Evolutionary conservation across 768 basidiomycete species (phyloP), one percentile per base, ranked within the genome.

Genomic region (Tricholoma matsutake): DNA sequence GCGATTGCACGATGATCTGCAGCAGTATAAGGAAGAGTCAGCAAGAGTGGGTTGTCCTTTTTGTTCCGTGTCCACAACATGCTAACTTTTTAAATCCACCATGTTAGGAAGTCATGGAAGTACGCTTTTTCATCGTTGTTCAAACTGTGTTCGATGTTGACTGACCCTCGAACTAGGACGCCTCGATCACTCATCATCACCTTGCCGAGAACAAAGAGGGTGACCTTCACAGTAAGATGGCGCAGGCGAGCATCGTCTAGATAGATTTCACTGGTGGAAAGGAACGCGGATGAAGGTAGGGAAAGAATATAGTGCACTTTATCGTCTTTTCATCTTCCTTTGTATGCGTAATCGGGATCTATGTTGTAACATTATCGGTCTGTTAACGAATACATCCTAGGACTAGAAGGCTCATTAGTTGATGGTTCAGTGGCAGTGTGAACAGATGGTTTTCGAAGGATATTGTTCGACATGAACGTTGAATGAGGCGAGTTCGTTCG

Each of bases 21-120:
- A 78, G 65, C 77, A 86, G 70, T 87, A 85, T 76, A 94, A 94
- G 75, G 84, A 86, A 67, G 93, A 94, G 71, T 92, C 91, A 3
- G 92, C 88, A 68, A 83, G 67, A 68, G 78, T 78, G 37, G 51
- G 71, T 64, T 20, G 29, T 34, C 45, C 57, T 49, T 52, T 25
- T 8, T 3, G 20, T 41, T 43, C 22, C 39, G 22, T 28, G 3
- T 53, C 5, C 9, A 18, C 3, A n/a, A 14, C 20, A 29, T 43
- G 55, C 41, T 63, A n/a, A 63, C 28, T 52, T 18, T n/a, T 39
- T 22, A 16, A 14, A 31, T 22, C 31, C 11, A 6, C 22, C 41
- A 6, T 56, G 11, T 9, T 29, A 84, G 72, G 86, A 73, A 60
- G 60, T 68, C 20, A 68, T 72, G 68, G 71, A 75, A 69, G 72